These are phyloP conservation scores for Ophiocordyceps unilateralis DNA, from an alignment of 2,329 filamentous ascomycete genomes.

Conservation along the genomic window DNA sequence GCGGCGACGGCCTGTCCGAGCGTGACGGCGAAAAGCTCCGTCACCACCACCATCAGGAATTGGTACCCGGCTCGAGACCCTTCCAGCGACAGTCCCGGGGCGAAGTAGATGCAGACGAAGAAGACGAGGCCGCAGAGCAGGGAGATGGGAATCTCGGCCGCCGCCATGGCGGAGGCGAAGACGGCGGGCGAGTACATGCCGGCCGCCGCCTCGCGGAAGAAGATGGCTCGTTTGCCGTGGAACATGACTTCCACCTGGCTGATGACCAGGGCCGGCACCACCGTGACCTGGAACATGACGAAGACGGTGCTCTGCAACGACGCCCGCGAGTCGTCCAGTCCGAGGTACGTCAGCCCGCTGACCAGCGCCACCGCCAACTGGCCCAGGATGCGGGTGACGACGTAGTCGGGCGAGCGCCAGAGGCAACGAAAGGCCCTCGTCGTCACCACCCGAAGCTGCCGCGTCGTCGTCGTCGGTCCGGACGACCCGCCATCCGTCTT, in stretches of 20 bases:
- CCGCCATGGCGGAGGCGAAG: conserved; percentile 61
- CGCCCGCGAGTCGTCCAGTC: conserved; percentile 57
- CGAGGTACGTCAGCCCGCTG: conserved; percentile 63
- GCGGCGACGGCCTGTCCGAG: conserved; percentile 62
- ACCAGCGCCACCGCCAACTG: conserved; percentile 64
- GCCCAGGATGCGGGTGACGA: conserved; percentile 75
- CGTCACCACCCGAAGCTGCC: conserved; percentile 64
- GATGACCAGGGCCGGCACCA: conserved; percentile 68
- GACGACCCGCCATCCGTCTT: too few relatives aligned
- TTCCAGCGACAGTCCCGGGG: conserved; percentile 52
- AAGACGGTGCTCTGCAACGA: conserved; percentile 78
- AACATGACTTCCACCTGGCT: conserved; percentile 70
- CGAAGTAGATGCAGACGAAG: conserved; percentile 72
- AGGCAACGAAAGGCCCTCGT: conserved; percentile 59
- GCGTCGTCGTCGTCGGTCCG: conserved; percentile 39
- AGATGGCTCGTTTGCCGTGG: conserved; percentile 61
- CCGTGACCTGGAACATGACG: conserved; percentile 77
- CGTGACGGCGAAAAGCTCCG: conserved; percentile 70
- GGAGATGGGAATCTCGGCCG: conserved; percentile 73
- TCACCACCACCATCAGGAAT: conserved; percentile 71
- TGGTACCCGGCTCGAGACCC: conserved; percentile 62
- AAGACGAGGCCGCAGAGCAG: conserved; percentile 65
- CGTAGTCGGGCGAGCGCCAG: conserved; percentile 78
- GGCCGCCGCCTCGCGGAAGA: conserved; percentile 69
- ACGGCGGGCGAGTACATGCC: conserved; percentile 76